Base-by-base conservation (phyloP, 2,329 filamentous ascomycete species). In the Trichoderma sp. region DNA sequence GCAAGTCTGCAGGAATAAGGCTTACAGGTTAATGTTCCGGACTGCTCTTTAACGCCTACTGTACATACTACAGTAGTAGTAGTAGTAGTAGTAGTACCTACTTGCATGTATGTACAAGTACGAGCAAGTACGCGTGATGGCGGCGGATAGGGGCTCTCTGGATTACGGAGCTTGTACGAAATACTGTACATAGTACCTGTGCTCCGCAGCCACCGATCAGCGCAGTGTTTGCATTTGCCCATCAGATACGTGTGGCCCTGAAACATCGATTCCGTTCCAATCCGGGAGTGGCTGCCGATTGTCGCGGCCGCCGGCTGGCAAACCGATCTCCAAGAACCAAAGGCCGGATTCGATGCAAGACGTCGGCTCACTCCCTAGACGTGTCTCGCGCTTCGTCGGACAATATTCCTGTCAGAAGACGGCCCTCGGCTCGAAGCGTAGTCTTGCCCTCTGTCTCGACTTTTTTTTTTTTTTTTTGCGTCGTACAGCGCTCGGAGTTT, bases 271-370 rank as follows among this genome's bases (percentile, higher is more conserved):
- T 22, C 29, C 22, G 5, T 35, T 54, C 60, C 54, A 64, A 34
- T 15, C 63, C 63, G 52, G 63, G 37, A 57, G 52, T 65, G 63
- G 63, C 63, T 56, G 52, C 63, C 50, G 63, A 48, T 22, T 65
- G 37, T 65, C 29, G 37, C 60, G 63, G 63, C 15, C 63, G 35
- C 27, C 50, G 63, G 63, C 37, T 57, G 35, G 50, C 52, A 45
- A 54, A 35, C 61, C 61, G 61, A 65, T 57, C 61, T 57, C 52
- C 52, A 65, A n/a, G 61, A 17, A 29, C 61, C 54, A n/a, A 60
- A 19, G 42, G 27, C 19, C n/a, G 37, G 45, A 57, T 8, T 64
- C 27, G 50, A 57, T 45, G 63, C 63, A 57, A 9, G 34, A 65
- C 15, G 52, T 35, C 53, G 52, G 63, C 52, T 65, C 37, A 17